Percentiles rank a stretch among this genome's conserved stretches.
These are phyloP conservation scores for Fusarium bulbicola DNA, from an alignment of 2,329 filamentous ascomycete species.

Conservation along the genomic window DNA sequence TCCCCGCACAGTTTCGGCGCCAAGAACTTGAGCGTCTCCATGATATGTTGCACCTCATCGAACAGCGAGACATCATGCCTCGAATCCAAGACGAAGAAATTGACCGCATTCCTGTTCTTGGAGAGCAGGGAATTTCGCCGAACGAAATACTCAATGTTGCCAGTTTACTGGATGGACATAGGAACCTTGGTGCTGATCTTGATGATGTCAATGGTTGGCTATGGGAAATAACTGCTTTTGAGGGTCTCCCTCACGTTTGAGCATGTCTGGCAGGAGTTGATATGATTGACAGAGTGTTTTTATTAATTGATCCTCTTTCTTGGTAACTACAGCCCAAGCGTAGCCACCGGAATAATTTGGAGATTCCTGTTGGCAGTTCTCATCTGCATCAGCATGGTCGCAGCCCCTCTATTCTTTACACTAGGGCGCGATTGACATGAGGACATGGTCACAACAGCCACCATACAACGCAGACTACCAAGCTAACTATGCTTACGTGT, in stretches of 20 bases:
- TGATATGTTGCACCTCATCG: neutral
- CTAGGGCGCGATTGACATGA: neutral
- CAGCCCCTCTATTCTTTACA: neutral
- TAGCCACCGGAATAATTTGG: accelerated
- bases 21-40: neutral
- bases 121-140: neutral
- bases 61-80: neutral
- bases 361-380: neutral
- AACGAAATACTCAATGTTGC: neutral
- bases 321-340: neutral
- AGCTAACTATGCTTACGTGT: neutral
- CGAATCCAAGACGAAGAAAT: neutral
- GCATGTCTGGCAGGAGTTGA: accelerated
- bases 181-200: neutral
- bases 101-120: neutral
- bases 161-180: neutral
- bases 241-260: neutral
- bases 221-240: neutral
- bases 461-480: too few relatives aligned
- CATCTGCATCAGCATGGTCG: neutral
- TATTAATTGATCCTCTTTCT: neutral
- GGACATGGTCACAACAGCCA: neutral
- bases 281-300: too few relatives aligned
- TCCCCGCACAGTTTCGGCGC: neutral
- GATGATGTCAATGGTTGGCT: neutral